Conservation (phyloP, 2,329 filamentous ascomycete genomes). For the Hypoxylon sp. region DNA sequence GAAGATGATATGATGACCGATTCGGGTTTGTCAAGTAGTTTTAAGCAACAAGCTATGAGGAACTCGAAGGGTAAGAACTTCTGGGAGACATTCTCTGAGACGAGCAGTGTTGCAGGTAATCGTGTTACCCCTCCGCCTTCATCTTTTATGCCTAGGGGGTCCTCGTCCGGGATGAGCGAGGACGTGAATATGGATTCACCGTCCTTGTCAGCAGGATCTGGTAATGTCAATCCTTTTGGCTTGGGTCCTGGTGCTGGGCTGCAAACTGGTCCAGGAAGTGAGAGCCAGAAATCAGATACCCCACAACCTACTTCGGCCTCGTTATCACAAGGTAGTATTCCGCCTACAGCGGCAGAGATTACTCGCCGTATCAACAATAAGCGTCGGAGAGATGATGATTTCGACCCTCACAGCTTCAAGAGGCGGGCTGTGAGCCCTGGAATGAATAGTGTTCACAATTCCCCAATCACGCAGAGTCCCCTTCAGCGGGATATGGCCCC, state of each 20-base stretch:
- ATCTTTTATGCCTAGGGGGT: conserved; percentile 71
- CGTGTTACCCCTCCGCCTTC: conserved; percentile 73
- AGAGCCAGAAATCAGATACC: conserved; percentile 56
- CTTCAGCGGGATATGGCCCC: conserved; percentile 78
- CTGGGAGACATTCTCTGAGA: conserved; percentile 85
- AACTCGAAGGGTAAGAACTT: conserved; percentile 80
- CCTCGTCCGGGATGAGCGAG: conserved; percentile 75
- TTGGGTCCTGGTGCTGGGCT: conserved; percentile 54
- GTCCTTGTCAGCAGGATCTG: conserved; percentile 58
- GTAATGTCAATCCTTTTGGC: conserved; percentile 53
- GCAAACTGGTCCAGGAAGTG: conserved; percentile 52
- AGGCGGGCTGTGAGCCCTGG: conserved; percentile 91
- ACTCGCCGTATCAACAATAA: conserved; percentile 84
- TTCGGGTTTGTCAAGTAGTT: conserved; percentile 72
- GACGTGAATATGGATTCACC: conserved; percentile 83
- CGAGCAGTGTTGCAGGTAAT: conserved; percentile 66
- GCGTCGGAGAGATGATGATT: conserved; percentile 90
- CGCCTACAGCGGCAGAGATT: conserved; percentile 79
- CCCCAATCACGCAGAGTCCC: conserved; percentile 88
- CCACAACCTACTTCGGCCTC: conserved; percentile 54
- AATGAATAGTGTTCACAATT: conserved; percentile 86
- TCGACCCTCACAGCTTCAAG: conserved; percentile 91
- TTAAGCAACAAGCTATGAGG: conserved; percentile 80
- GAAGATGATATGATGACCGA: conserved; percentile 79
- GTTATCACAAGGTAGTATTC: conserved; percentile 56